phyloP scores from a whole-genome alignment of 2,329 filamentous ascomycete species.

The Ceratocystis diversiconidia region DNA sequence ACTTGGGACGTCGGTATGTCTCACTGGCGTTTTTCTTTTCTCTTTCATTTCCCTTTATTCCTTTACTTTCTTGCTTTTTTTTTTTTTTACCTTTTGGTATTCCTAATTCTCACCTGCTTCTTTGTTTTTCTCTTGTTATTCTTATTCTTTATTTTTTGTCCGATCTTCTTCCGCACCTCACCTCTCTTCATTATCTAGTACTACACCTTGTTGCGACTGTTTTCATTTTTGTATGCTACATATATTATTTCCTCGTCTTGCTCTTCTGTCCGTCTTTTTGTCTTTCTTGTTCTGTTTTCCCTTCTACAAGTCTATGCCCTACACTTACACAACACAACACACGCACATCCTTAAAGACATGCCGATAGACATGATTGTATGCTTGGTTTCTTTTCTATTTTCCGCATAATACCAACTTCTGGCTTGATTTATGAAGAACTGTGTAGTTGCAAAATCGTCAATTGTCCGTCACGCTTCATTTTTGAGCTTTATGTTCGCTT shows the following conservation, averaged over 20 bases:
- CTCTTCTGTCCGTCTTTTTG: neutral
- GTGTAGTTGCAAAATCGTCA: neutral
- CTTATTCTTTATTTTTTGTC: conserved; percentile 2
- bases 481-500: neutral
- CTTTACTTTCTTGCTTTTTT: neutral
- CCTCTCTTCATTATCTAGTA: neutral
- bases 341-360: neutral
- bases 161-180: neutral
- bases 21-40: conserved; percentile 9
- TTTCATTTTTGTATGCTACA: neutral
- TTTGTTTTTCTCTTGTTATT: conserved; percentile 12
- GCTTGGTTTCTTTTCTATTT: conserved; percentile 8
- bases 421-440: neutral
- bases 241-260: neutral
- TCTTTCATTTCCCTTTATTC: conserved; percentile 9
- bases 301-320: conserved; percentile 3
- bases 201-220: neutral
- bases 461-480: neutral
- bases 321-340: conserved; percentile 4
- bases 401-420: conserved; percentile 2
- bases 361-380: conserved; percentile 5
- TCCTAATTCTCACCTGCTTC: conserved; percentile 1
- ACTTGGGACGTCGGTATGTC: conserved; percentile 8
- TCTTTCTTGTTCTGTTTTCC: neutral
- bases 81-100: conserved; percentile 4